These are phyloP conservation scores for Lachnellula hyalina DNA, from an alignment of 2,329 filamentous ascomycete species.

Conservation along the genomic window DNA sequence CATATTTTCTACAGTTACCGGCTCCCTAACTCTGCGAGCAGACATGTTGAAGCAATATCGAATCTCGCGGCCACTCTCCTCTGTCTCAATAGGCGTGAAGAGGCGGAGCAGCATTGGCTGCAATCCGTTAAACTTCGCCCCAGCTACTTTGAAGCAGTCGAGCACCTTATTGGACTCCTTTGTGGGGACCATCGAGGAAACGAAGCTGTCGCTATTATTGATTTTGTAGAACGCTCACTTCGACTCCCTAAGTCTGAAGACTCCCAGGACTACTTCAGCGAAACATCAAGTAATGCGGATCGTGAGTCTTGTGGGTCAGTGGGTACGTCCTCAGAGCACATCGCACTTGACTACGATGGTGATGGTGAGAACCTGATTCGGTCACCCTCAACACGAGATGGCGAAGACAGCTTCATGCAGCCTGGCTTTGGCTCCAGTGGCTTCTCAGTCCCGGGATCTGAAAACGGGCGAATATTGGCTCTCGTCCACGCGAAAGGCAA, in stretches of 20 bases:
- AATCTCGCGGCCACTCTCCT: slow-evolving; percentile 88
- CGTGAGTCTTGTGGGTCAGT: slow-evolving; percentile 25
- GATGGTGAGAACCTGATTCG: slow-evolving; percentile 20
- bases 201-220: slow-evolving; percentile 84
- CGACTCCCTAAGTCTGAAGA: slow-evolving; percentile 43
- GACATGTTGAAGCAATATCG: slow-evolving; percentile 85
- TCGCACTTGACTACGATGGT: slow-evolving; percentile 27
- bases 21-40: slow-evolving; percentile 11
- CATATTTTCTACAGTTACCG: not conserved
- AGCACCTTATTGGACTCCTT: slow-evolving; percentile 84
- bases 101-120: slow-evolving; percentile 83
- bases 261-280: slow-evolving; percentile 52
- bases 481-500: slow-evolving; percentile 97
- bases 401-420: slow-evolving; percentile 19
- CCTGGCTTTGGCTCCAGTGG: slow-evolving; percentile 69
- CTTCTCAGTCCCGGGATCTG: slow-evolving; percentile 75
- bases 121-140: slow-evolving; percentile 78
- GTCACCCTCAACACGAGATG: slow-evolving; percentile 12
- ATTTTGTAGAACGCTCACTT: slow-evolving; percentile 73
- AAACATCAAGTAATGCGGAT: slow-evolving; percentile 49
- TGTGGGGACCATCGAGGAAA: slow-evolving; percentile 74
- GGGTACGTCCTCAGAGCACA: slow-evolving; percentile 23
- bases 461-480: slow-evolving; percentile 91
- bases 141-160: slow-evolving; percentile 88
- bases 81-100: slow-evolving; percentile 72